Evolutionary conservation across 345 rosid species (phyloP).

Genomic region (Euclidium syriacum): DNA sequence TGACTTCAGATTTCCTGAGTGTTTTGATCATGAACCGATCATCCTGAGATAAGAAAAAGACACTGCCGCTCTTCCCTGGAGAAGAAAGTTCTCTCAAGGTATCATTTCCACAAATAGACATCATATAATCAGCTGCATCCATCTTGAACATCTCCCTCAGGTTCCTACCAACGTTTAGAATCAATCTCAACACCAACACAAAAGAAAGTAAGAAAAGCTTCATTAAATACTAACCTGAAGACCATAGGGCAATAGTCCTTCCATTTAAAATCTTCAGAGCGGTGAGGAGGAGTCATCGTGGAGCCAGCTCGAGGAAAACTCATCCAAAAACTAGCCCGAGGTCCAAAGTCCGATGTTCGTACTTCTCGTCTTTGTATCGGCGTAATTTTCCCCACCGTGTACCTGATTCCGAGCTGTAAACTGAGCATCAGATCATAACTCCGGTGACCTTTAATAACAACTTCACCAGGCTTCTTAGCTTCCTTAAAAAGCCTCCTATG

Average conservation of each 20-base stretch:
- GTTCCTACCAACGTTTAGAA: constrained; percentile 50
- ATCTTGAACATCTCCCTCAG: constrained; percentile 98
- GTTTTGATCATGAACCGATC: constrained; percentile 99
- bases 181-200: not conserved
- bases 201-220: no score
- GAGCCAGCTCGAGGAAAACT: constrained; percentile 87
- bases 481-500: constrained; percentile 70
- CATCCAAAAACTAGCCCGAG: constrained; percentile 98
- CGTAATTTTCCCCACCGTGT: constrained; percentile 96
- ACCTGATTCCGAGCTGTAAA: constrained; percentile 98
- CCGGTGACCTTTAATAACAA: constrained; percentile 91
- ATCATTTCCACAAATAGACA: constrained; percentile 98
- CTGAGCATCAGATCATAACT: constrained; percentile 97
- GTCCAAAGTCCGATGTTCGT: constrained; percentile 84
- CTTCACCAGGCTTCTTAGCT: constrained; percentile 88
- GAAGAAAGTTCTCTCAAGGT: constrained; percentile 96
- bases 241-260: constrained; percentile 99
- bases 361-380: constrained; percentile 93
- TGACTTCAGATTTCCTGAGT: constrained; percentile 90
- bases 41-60: constrained; percentile 93
- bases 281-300: constrained; percentile 87
- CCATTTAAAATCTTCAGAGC: constrained; percentile 92
- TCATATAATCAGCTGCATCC: constrained; percentile 98
- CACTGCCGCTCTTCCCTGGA: constrained; percentile 97
- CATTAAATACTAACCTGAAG: constrained; percentile 73